Percentiles rank a stretch among this genome's conserved stretches.
Evolutionary conservation across 768 basidiomycete genomes (phyloP).

Genomic region (Rossbeevera mucosa): DNA sequence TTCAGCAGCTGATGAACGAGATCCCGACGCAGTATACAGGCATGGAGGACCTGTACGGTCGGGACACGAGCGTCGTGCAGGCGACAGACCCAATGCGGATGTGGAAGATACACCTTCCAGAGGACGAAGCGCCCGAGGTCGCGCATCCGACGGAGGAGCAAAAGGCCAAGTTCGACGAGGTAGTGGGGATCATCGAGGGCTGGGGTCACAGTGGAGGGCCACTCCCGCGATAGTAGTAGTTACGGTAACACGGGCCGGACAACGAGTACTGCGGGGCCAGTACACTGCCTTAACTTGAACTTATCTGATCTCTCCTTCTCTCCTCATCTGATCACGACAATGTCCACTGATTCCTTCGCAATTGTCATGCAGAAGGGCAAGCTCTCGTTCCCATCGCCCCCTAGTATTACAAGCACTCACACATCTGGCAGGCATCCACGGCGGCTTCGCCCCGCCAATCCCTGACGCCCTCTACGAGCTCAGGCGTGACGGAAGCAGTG

Average conservation of each 20-base stretch:
- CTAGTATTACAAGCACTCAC: neutral
- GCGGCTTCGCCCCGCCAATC: constrained; percentile 70
- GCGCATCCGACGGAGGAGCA: constrained; percentile 56
- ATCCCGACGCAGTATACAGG: constrained; percentile 38
- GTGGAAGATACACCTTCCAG: constrained; percentile 25
- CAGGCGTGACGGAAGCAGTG: constrained; percentile 33
- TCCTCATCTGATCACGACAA: neutral
- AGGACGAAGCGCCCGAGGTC: constrained; percentile 52
- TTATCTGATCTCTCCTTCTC: too few species aligned
- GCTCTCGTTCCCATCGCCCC: neutral
- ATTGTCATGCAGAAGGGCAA: constrained; percentile 52
- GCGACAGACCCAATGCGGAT: constrained; percentile 21
- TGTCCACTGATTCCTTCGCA: constrained; percentile 16
- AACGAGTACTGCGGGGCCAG: too few species aligned
- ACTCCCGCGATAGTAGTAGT: too few species aligned
- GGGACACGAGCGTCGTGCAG: constrained; percentile 62
- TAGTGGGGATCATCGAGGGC: constrained; percentile 59
- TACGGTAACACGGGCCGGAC: too few species aligned
- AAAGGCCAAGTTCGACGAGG: constrained; percentile 59
- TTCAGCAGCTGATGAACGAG: constrained; percentile 56
- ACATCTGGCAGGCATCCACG: constrained; percentile 49
- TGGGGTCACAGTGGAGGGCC: constrained; percentile 27
- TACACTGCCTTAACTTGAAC: too few species aligned
- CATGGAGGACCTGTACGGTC: constrained; percentile 66
- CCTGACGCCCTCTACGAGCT: constrained; percentile 53